Base-by-base conservation (phyloP, 164 flowering plant species). In the Chimonanthus salicifolius region DNA sequence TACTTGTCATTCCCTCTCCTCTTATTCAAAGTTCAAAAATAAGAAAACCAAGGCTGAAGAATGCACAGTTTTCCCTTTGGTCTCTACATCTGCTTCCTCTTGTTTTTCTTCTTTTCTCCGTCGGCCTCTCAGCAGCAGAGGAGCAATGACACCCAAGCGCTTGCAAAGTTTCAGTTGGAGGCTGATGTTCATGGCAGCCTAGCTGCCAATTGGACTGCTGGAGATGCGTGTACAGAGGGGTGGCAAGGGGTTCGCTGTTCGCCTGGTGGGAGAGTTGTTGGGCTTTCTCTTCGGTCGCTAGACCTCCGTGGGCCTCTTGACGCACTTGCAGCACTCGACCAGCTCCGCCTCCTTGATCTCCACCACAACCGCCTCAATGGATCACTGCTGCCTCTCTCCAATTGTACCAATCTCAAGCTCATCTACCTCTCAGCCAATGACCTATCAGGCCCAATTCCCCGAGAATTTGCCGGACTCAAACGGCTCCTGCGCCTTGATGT, bases 301-400 rank as follows among this genome's bases (percentile, higher is more conserved):
- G 83, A 85, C 68, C 90, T 95, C 67, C 88, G 94, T 5, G 99
- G 99, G 11, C 89, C 94, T 6, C 58, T 93, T 62, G 83, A 81
- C 68, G 72, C 90, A 1, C 90, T 95, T 48, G 75, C 94, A 49
- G 65, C 76, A 8, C 87, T 95, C 2, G 86, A 84, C 76, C 91
- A 90, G 80, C 94, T 95, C 70, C 96, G 97, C 72, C 15, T 87
- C 72, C 88, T 95, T 16, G 92, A 93, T 75, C 92, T 96, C 80
- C 87, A 81, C 51, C 70, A 81, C 43, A 96, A 96, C 81, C 94
- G 98, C 68, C 86, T 96, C 64, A 92, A 90, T 78, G 94, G 97
- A 76, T 76, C 91, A 16, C 72, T 93, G 67, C 67, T 72, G 15
- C 85, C 95, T 3, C 68, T 96, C 72, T 67, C 88, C 33, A 76